Percentiles rank a stretch among this genome's conserved stretches.
These are phyloP conservation scores for Willaertia magna DNA, from an alignment of 208 protist species.

Conservation along the genomic window DNA sequence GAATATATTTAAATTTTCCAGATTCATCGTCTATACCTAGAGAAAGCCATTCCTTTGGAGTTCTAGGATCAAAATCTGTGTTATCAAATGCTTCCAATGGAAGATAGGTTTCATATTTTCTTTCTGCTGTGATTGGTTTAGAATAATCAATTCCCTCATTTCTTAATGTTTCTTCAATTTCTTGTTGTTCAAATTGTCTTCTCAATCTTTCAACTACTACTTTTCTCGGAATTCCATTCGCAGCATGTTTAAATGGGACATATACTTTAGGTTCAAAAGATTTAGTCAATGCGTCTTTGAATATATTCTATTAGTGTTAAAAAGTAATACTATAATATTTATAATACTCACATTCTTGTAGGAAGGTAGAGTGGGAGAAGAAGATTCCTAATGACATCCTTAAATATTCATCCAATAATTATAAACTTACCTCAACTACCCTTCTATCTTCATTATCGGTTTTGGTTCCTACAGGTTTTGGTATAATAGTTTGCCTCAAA, in stretches of 20 bases:
- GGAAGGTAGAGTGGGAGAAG: too few species aligned
- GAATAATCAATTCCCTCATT: slow-evolving; percentile 43
- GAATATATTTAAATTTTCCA: neutral
- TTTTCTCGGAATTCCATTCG: slow-evolving; percentile 70
- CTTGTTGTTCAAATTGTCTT: slow-evolving; percentile 66
- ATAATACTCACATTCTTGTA: too few species aligned
- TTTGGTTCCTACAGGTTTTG: too few species aligned
- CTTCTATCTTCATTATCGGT: too few species aligned
- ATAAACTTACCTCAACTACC: too few species aligned
- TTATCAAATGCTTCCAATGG: slow-evolving; percentile 78
- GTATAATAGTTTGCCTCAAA: too few species aligned
- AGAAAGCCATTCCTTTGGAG: slow-evolving; percentile 32
- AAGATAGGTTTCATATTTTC: slow-evolving; percentile 37
- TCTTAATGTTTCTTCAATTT: slow-evolving; percentile 53
- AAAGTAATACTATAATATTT: too few species aligned
- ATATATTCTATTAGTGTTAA: too few species aligned
- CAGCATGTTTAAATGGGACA: slow-evolving; percentile 67
- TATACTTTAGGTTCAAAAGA: slow-evolving; percentile 87
- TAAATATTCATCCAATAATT: too few species aligned
- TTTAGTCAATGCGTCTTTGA: neutral
- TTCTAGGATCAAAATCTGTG: slow-evolving; percentile 66
- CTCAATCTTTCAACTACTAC: slow-evolving; percentile 82
- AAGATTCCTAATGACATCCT: too few species aligned
- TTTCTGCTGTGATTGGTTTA: neutral
- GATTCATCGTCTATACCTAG: slow-evolving; percentile 12